phyloP scores from a whole-genome alignment of 73 alveolate species.

The Paramecium pentaurelia region DNA sequence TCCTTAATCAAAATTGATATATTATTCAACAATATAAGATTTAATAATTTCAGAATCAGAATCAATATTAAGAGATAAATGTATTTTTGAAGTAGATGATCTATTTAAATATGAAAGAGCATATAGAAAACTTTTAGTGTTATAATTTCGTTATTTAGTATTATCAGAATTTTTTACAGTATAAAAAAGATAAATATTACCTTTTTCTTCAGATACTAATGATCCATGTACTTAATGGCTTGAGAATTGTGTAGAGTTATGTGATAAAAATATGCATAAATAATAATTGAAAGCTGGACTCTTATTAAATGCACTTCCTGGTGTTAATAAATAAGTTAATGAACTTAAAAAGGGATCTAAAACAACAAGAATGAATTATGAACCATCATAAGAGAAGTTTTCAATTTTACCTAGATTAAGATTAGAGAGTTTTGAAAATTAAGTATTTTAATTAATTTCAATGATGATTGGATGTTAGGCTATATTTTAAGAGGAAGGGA shows the following conservation, averaged over 20 bases:
- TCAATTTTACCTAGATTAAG: conserved; percentile 21
- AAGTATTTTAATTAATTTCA: neutral
- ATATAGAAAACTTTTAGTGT: conserved; percentile 12
- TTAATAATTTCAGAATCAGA: conserved; percentile 31
- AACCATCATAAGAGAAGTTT: neutral
- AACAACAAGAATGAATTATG: neutral
- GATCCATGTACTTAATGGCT: conserved; percentile 42
- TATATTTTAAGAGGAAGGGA: neutral
- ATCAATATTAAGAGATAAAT: conserved; percentile 22
- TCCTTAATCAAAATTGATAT: conserved; percentile 27
- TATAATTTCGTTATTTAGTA: neutral
- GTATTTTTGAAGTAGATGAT: conserved; percentile 43
- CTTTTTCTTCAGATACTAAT: neutral
- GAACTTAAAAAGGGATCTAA: neutral
- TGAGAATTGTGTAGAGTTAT: neutral
- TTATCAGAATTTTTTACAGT: conserved; percentile 10
- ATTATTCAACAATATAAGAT: conserved; percentile 35
- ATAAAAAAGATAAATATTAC: neutral
- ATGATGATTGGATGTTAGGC: conserved; percentile 30
- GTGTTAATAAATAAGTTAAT: neutral
- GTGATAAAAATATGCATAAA: neutral
- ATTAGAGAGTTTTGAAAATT: conserved; percentile 31
- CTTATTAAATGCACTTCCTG: neutral
- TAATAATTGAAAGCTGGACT: neutral
- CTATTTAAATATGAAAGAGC: conserved; percentile 32